Base-by-base conservation (phyloP, 768 basidiomycete genomes). In the Suillus bovinus region DNA sequence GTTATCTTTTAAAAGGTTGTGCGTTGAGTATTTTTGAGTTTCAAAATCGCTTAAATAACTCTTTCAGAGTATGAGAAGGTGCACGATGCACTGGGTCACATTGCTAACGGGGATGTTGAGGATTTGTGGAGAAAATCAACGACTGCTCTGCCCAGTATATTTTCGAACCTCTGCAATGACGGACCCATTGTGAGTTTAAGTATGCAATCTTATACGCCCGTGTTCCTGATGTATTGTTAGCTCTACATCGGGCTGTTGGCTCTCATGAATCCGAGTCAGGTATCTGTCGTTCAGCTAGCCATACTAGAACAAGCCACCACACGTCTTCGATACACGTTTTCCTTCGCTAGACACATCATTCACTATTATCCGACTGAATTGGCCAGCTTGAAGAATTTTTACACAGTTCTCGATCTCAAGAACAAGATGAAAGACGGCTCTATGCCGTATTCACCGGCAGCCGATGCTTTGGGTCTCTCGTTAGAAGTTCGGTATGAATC, bases 241-340 rank as follows among this genome's bases (percentile, higher is more conserved):
- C 58, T 75, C n/a, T 76, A 73, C 59, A 70, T 71, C 41, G 73
- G 71, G n/a, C 60, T 69, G 22, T 59, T 68, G 36, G 71, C 73
- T 13, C 59, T 76, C 34, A 47, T 70, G 16, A 39, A 24, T 33
- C 76, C 76, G 13, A 66, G 68, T 5, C 68, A 61, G 14, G 41
- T 74, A 17, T 72, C 75, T 20, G 61, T 76, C 42, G 61, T 70
- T 20, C 71, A 75, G 49, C 67, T 76, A 8, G 76, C 75, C 22
- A 60, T 74, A 20, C 65, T 76, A 0, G 65, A 71, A 47, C 70
- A 74, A 59, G 67, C 70, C 2, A 65, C 74, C 1, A 11, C 59
- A 10, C 69, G 66, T 10, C 59, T 76, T 44, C 67, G 68, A 6
- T 57, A 52, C 42, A 70, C 75, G 1, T 68, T 76, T 34, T 61